Evolutionary conservation across 768 basidiomycete species (phyloP).

Genomic region (Kwoniella sp.): DNA sequence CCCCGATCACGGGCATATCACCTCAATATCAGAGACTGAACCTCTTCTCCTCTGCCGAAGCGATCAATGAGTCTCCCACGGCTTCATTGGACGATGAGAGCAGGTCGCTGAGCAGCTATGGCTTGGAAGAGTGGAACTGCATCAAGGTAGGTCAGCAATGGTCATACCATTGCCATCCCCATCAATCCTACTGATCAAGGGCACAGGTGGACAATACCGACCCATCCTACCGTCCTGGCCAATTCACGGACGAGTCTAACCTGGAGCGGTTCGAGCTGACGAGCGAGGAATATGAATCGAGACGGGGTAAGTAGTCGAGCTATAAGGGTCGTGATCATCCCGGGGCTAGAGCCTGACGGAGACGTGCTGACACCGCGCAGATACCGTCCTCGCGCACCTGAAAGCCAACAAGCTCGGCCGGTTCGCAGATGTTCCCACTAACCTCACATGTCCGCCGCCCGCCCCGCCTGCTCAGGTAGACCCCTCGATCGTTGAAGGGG

Average conservation of each 20-base stretch:
- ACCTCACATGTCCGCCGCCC: conserved; percentile 16
- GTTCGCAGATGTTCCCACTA: conserved; percentile 57
- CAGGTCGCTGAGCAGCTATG: conserved; percentile 68
- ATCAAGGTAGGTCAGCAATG: conserved; percentile 61
- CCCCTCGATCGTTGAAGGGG: conserved; percentile 60
- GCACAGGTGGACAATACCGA: conserved; percentile 72
- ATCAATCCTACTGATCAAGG: conserved; percentile 50
- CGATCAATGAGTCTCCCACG: conserved; percentile 46
- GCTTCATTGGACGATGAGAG: conserved; percentile 63
- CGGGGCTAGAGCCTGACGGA: neutral
- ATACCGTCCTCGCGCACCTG: conserved; percentile 85
- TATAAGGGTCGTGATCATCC: no score
- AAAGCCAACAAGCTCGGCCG: conserved; percentile 81
- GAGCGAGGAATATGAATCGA: conserved; percentile 70
- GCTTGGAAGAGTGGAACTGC: conserved; percentile 69
- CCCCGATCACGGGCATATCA: conserved; percentile 86
- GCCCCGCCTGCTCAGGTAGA: conserved; percentile 20
- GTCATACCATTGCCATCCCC: neutral
- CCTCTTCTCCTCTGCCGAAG: conserved; percentile 59
- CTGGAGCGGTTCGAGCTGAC: conserved; percentile 92
- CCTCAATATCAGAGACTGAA: conserved; percentile 65
- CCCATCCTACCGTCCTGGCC: conserved; percentile 70
- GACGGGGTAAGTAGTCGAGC: conserved; percentile 60
- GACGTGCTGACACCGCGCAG: conserved; percentile 52
- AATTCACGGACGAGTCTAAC: conserved; percentile 74